phyloP scores from a whole-genome alignment of 208 protist species.

The Leishmania aethiopica region DNA sequence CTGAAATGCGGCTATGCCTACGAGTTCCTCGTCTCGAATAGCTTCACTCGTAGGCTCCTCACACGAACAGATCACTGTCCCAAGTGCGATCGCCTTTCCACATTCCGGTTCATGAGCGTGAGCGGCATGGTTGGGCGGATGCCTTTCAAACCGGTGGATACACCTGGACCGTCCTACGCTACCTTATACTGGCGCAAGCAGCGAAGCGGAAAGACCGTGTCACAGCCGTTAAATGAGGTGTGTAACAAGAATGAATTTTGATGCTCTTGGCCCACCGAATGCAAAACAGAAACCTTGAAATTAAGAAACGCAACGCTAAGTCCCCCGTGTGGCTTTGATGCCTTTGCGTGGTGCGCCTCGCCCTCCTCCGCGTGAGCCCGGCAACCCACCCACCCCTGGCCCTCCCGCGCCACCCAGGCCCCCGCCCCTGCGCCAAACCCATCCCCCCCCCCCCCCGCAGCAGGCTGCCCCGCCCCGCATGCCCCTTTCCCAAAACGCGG shows the following conservation, averaged over 20 bases:
- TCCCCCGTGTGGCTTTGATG: no score
- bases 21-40: constrained; percentile 80
- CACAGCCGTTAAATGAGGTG: constrained; percentile 58
- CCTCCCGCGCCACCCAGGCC: no score
- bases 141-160: constrained; percentile 64
- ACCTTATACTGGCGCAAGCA: constrained; percentile 81
- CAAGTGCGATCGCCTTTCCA: constrained; percentile 59
- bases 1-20: constrained; percentile 77
- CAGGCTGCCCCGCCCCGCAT: no score
- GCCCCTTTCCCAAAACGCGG: no score
- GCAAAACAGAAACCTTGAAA: background rate
- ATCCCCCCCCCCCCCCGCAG: no score
- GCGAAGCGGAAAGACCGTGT: constrained; percentile 45
- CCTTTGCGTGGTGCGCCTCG: background rate
- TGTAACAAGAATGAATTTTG: constrained; percentile 64
- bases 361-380: background rate
- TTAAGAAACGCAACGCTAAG: background rate
- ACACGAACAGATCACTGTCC: constrained; percentile 70
- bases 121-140: constrained; percentile 83
- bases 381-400: no score
- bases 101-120: constrained; percentile 74
- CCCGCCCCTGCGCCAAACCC: no score
- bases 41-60: constrained; percentile 48
- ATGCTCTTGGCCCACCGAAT: background rate
- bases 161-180: constrained; percentile 63